Conservation (phyloP, 306 rosid species). For the Vicia faba region DNA sequence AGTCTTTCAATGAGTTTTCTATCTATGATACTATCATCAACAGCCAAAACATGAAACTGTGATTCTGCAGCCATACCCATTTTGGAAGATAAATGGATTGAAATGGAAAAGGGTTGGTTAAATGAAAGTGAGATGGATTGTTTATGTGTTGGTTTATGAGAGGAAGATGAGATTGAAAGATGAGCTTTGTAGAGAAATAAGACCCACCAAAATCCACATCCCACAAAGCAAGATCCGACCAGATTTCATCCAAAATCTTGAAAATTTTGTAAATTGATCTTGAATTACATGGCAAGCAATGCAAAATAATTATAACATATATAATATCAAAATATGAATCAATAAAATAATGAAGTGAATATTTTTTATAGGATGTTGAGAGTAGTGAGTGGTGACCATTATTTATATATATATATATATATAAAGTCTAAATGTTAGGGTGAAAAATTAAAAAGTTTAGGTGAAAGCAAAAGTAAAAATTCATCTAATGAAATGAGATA, state of each 20-base stretch:
- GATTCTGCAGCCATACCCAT: conserved; percentile 86
- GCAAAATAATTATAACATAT: conserved; percentile 39
- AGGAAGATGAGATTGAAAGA: conserved; percentile 35
- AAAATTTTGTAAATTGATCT: conserved; percentile 66
- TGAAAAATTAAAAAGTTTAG: conserved; percentile 35
- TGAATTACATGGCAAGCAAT: conserved; percentile 81
- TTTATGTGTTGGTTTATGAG: conserved; percentile 11
- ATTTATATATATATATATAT: conserved; percentile 43
- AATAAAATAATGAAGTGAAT: conserved; percentile 39
- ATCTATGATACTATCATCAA: conserved; percentile 86
- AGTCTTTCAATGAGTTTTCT: conserved; percentile 82
- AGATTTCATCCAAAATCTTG: conserved; percentile 89
- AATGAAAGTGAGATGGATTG: conserved; percentile 10
- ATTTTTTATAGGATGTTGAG: conserved; percentile 46
- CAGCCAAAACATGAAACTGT: conserved; percentile 88
- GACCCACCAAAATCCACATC: conserved; percentile 79
- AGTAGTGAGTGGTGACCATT: conserved; percentile 38
- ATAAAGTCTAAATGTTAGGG: background rate
- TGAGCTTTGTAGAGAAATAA: conserved; percentile 55
- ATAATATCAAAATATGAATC: conserved; percentile 18
- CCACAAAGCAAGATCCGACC: conserved; percentile 98
- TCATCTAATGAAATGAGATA: too few species aligned
- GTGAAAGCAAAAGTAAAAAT: conserved; percentile 36
- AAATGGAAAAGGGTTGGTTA: background rate
- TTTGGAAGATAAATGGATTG: conserved; percentile 27